Conservation (phyloP, 2,329 filamentous ascomycete species). For the Proliferodiscus dingleyae region DNA sequence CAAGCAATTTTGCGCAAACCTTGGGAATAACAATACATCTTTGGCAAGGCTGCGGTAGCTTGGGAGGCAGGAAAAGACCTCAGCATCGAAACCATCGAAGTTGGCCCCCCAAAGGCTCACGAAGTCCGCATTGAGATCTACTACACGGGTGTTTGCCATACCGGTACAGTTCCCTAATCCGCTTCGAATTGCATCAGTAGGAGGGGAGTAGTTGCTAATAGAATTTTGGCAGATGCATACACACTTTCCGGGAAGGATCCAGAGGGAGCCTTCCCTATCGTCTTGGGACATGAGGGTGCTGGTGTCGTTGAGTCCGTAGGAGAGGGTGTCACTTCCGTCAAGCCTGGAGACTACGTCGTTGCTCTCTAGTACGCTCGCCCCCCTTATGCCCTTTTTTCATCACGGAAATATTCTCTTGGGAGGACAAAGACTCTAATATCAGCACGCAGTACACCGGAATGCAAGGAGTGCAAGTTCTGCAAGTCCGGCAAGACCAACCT, state of each 20-base stretch:
- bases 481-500: constrained; percentile 99
- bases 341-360: constrained; percentile 86
- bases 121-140: constrained; percentile 96
- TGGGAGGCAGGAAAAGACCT: constrained; percentile 95
- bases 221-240: constrained; percentile 66
- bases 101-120: constrained; percentile 79
- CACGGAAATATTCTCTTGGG: too few species aligned
- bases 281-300: constrained; percentile 86
- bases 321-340: constrained; percentile 91
- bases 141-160: constrained; percentile 99
- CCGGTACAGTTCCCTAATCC: constrained; percentile 54
- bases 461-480: constrained; percentile 98
- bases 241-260: constrained; percentile 95
- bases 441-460: constrained; percentile 77
- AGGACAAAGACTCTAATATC: constrained; percentile 6
- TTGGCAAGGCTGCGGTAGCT: constrained; percentile 74
- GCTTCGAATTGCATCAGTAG: neutral
- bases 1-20: neutral
- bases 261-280: constrained; percentile 86
- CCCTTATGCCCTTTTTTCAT: too few species aligned
- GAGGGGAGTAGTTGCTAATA: constrained; percentile 10
- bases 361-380: constrained; percentile 66
- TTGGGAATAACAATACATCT: constrained; percentile 5
- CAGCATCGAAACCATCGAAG: constrained; percentile 86
- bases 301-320: constrained; percentile 91